These are phyloP conservation scores for Calonectria crousiana DNA, from an alignment of 2,329 filamentous ascomycete genomes.

Conservation along the genomic window DNA sequence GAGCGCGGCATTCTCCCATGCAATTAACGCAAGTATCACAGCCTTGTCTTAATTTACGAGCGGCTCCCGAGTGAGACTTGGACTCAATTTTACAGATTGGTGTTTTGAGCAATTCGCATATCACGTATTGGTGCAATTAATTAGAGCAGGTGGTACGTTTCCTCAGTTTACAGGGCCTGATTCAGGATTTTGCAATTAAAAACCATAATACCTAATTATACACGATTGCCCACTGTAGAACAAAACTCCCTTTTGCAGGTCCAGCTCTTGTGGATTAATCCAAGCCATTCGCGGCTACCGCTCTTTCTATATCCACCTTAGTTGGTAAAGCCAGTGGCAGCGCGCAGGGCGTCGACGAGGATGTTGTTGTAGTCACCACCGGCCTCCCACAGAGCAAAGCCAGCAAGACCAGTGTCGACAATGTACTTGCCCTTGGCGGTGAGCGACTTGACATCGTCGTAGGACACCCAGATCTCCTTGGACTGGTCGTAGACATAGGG, in stretches of 20 bases:
- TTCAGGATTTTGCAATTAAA: not conserved
- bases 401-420: conserved; percentile 25
- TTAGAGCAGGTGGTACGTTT: not conserved
- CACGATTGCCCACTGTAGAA: not conserved
- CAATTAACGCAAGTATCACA: not conserved
- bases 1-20: not conserved
- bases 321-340: conserved; percentile 23
- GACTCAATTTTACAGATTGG: not conserved
- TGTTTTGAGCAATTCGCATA: not conserved
- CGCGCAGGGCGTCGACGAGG: conserved; percentile 33
- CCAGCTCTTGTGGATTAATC: not conserved
- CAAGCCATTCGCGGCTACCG: not conserved
- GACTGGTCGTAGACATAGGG: conserved; percentile 28
- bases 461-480: conserved; percentile 36
- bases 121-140: not conserved
- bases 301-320: not conserved
- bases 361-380: conserved; percentile 40
- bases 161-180: not conserved
- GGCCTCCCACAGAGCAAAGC: conserved; percentile 35
- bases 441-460: conserved; percentile 33
- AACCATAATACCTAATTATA: conserved; percentile 3
- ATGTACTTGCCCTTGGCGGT: conserved; percentile 33
- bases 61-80: not conserved
- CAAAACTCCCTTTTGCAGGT: not conserved
- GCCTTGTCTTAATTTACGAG: not conserved